Evolutionary conservation across 1,139 yeast species (phyloP), one percentile per base, ranked within the genome.

Genomic region (Pneumocystis murina): DNA sequence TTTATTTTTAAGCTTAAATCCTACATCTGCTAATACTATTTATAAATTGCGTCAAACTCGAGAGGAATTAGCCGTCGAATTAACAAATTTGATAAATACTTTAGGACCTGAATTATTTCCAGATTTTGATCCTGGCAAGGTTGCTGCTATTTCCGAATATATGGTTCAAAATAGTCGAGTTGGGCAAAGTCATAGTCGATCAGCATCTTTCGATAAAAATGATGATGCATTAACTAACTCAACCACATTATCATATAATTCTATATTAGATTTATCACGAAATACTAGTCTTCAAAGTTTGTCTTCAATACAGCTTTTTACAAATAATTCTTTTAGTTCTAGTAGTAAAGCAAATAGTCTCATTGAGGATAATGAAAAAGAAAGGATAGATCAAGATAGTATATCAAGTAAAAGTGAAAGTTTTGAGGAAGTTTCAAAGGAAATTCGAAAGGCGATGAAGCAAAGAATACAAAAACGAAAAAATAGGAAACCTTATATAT

Each of bases 51-150:
- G 86, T 68, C 70, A 75, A 36, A 78, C 80, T 28, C 77, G 96
- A 63, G 74, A 76, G 57, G 77, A 76, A 61, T 77, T 89, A 64
- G 80, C 86, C 1, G 74, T 73, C 58, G 80, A 82, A 67, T 86
- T 89, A 59, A 82, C 88, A 16, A 83, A 82, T 43, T 77, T 84
- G 35, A 86, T 90, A 67, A 84, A 87, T 70, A 80, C 80, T 62
- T 79, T 84, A 65, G 96, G 96, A 0, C 95, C 95, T 0, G 80
- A 81, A 69, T 74, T 89, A 67, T 89, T 84, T 76, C 88, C 90
- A 14, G 95, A 89, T 72, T 84, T 87, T 66, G 83, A 85, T 54
- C 62, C 66, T 12, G 55, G 59, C n/a, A 40, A 66, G 7, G 59
- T 67, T 10, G 40, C 62, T 20, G 60, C 67, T 10, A 43, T 61